Evolutionary conservation across 345 rosid genomes (phyloP).

Genomic region (Dipteronia dyeriana): DNA sequence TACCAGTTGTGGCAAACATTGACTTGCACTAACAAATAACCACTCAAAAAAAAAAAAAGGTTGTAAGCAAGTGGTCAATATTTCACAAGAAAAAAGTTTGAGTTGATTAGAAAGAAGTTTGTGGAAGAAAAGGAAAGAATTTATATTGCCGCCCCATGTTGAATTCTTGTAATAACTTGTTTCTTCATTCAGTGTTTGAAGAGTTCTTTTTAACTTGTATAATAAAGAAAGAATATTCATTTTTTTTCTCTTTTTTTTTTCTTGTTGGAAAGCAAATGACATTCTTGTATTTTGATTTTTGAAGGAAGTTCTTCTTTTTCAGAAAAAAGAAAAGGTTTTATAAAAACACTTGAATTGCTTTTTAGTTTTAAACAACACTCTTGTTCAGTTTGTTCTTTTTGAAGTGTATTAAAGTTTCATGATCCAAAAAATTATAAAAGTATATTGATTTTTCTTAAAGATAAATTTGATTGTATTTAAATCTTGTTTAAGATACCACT

Average conservation of each 20-base stretch:
- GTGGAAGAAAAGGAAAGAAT: neutral
- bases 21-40: neutral
- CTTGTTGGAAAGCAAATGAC: neutral
- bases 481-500: too few relatives aligned
- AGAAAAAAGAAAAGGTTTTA: too few relatives aligned
- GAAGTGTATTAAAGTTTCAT: too few relatives aligned
- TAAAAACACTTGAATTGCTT: too few relatives aligned
- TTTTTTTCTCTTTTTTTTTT: neutral
- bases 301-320: neutral
- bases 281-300: neutral
- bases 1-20: conserved; percentile 15
- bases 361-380: neutral
- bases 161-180: neutral
- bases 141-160: neutral
- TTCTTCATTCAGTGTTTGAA: neutral
- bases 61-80: too few relatives aligned
- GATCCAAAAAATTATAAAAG: neutral
- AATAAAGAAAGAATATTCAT: neutral
- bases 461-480: too few relatives aligned
- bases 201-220: neutral
- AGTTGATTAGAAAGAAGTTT: too few relatives aligned
- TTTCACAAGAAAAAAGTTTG: neutral
- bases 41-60: neutral
- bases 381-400: neutral
- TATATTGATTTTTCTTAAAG: too few relatives aligned